Evolutionary conservation across 2,329 filamentous ascomycete species (phyloP).

Genomic region (Penicillium sp.): DNA sequence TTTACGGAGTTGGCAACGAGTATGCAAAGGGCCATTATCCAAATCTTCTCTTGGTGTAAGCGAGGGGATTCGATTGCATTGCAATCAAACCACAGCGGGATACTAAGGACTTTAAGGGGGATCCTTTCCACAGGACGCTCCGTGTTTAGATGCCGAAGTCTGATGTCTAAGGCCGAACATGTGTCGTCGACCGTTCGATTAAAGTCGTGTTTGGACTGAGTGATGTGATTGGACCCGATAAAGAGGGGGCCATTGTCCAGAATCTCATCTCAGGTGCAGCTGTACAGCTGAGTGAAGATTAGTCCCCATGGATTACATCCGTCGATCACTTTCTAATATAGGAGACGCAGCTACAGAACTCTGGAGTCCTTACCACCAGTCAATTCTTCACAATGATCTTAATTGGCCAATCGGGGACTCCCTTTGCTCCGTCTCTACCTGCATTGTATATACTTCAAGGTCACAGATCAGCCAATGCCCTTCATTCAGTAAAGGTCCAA

Average conservation of each 20-base stretch:
- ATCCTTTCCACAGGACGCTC: neutral
- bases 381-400: constrained; percentile 16
- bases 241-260: neutral
- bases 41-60: neutral
- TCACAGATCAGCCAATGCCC: constrained; percentile 19
- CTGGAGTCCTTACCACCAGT: constrained; percentile 12
- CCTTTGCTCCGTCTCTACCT: constrained; percentile 2
- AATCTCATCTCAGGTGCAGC: neutral
- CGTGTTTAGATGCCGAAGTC: neutral
- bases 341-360: neutral
- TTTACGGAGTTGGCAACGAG: neutral
- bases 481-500: constrained; percentile 10
- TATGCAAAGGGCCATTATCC: neutral
- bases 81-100: too few relatives aligned
- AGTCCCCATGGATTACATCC: neutral
- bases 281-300: neutral
- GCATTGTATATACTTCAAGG: neutral
- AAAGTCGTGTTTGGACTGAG: constrained; percentile 15
- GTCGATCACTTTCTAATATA: constrained; percentile 16
- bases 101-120: too few relatives aligned
- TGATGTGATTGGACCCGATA: constrained; percentile 19
- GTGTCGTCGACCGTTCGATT: constrained; percentile 1
- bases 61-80: neutral
- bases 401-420: constrained; percentile 6
- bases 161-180: neutral